Evolutionary conservation across 768 basidiomycete genomes (phyloP).

Genomic region (Hysterangium stoloniferum): DNA sequence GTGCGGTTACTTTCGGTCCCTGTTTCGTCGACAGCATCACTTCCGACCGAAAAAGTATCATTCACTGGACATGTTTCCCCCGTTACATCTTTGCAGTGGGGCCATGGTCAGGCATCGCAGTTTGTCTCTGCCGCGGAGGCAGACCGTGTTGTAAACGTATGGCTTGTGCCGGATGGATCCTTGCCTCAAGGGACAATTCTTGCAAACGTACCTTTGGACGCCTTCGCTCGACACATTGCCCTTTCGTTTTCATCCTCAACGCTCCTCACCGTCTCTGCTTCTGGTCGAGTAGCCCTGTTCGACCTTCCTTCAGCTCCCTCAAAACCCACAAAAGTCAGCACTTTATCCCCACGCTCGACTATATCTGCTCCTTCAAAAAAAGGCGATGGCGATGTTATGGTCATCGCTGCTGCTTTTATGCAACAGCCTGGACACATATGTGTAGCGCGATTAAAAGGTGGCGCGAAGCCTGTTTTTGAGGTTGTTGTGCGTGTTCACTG

Average conservation of each 20-base stretch:
- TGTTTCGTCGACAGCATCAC: conserved; percentile 24
- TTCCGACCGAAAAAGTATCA: conserved; percentile 38
- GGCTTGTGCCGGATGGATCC: conserved; percentile 41
- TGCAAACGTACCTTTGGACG: conserved; percentile 57
- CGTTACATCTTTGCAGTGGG: conserved; percentile 46
- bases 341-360: conserved; percentile 45
- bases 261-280: conserved; percentile 48
- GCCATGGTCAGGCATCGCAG: conserved; percentile 32
- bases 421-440: conserved; percentile 37
- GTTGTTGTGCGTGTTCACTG: conserved; percentile 40
- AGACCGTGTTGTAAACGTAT: conserved; percentile 56
- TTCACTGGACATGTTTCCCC: conserved; percentile 64
- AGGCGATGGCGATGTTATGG: conserved; percentile 25
- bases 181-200: conserved; percentile 40
- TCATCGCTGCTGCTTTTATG: conserved; percentile 43
- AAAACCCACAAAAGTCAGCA: conserved; percentile 36
- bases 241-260: conserved; percentile 22
- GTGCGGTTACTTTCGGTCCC: conserved; percentile 43
- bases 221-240: conserved; percentile 43
- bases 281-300: conserved; percentile 52
- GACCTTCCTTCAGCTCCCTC: conserved; percentile 38
- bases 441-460: conserved; percentile 47
- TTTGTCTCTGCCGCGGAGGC: conserved; percentile 56
- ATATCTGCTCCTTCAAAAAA: conserved; percentile 35
- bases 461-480: conserved; percentile 52